Evolutionary conservation across 352 stramenopile genomes (phyloP).

Genomic region (Globisporangium cystogenes): DNA sequence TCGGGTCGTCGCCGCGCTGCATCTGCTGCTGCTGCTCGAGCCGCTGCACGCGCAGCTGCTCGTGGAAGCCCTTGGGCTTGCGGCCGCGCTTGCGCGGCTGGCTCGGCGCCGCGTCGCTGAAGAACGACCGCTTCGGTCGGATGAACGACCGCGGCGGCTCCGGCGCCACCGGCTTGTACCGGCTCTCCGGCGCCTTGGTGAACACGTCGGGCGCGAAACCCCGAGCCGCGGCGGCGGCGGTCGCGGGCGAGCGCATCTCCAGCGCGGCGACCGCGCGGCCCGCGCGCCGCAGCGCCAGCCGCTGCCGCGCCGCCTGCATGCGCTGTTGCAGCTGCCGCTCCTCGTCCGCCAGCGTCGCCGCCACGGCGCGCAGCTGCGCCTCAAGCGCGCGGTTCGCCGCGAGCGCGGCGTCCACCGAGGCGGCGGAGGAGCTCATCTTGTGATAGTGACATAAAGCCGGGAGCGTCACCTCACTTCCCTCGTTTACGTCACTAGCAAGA

Average conservation of each 20-base stretch:
- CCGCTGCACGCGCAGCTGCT: conserved; percentile 5
- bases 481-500: no score
- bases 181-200: conserved; percentile 18
- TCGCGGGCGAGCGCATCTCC: conserved; percentile 7
- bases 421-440: no score
- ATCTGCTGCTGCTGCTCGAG: conserved; percentile 4
- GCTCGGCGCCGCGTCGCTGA: conserved; percentile 25
- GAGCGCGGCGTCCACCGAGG: conserved; percentile 16
- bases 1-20: conserved; percentile 4
- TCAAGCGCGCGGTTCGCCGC: conserved; percentile 39
- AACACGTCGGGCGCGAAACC: conserved; percentile 15
- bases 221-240: background rate
- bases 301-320: conserved; percentile 41
- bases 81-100: conserved; percentile 16
- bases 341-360: conserved; percentile 24
- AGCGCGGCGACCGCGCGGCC: conserved; percentile 36
- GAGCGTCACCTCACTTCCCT: no score
- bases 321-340: conserved; percentile 28
- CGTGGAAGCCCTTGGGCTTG: conserved; percentile 19
- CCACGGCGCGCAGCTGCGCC: conserved; percentile 27
- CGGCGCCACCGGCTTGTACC: conserved; percentile 23
- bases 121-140: conserved; percentile 52
- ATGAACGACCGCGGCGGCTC: conserved; percentile 51
- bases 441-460: no score
- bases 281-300: conserved; percentile 42